Conservation (phyloP, 2,329 filamentous ascomycete species). For the Escovopsis sp. region DNA sequence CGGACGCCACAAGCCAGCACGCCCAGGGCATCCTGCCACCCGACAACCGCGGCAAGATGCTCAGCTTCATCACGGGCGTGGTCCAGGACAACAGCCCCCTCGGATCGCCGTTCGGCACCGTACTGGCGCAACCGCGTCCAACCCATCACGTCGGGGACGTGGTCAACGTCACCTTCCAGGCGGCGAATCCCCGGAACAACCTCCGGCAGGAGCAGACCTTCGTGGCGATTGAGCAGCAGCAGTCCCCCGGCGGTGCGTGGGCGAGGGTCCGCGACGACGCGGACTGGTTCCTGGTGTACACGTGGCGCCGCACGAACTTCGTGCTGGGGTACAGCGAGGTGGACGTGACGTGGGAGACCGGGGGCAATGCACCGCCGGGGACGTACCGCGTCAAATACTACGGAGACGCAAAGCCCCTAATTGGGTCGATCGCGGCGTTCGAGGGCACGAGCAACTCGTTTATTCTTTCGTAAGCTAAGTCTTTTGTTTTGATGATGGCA, state of each 20-base stretch:
- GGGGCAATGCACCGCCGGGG: conserved; percentile 36
- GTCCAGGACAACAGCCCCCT: conserved; percentile 54
- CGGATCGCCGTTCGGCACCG: conserved; percentile 55
- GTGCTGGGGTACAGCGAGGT: conserved; percentile 65
- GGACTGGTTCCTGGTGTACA: conserved; percentile 73
- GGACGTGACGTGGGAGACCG: conserved; percentile 58
- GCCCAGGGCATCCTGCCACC: conserved; percentile 50
- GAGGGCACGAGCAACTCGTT: conserved; percentile 10
- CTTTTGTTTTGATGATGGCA: no score
- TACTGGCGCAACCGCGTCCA: conserved; percentile 36
- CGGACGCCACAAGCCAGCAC: conserved; percentile 23
- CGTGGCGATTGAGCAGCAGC: conserved; percentile 54
- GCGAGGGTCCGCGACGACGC: conserved; percentile 50
- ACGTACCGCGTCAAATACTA: conserved; percentile 71
- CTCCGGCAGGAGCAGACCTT: conserved; percentile 65
- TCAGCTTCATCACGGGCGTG: conserved; percentile 69
- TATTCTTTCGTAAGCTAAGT: conserved; percentile 4
- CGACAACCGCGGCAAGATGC: conserved; percentile 58
- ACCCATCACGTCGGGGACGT: conserved; percentile 44
- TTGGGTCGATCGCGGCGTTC: conserved; percentile 25
- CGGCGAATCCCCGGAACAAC: conserved; percentile 82
- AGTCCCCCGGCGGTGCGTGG: conserved; percentile 36
- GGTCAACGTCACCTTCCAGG: conserved; percentile 59
- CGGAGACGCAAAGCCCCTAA: conserved; percentile 54
- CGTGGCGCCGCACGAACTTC: conserved; percentile 59